Percentiles rank a stretch among this genome's conserved stretches.
Evolutionary conservation across 2,329 filamentous ascomycete species (phyloP).

Genomic region (Cercospora janseana): DNA sequence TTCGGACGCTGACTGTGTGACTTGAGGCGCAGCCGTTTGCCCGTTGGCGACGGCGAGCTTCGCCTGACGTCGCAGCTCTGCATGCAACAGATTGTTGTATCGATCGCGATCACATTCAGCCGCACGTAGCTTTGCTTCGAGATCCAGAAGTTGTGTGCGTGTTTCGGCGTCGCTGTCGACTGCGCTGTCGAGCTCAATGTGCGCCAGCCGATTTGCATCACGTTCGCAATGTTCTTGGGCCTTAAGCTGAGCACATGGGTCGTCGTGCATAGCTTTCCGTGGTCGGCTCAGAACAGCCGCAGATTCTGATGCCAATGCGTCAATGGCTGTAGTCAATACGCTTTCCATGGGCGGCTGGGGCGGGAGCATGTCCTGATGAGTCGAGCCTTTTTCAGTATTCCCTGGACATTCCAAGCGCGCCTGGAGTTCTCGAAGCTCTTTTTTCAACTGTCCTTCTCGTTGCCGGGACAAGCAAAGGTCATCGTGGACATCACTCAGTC

Average conservation of each 20-base stretch:
- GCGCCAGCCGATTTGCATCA: not conserved
- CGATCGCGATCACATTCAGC: constrained; percentile 41
- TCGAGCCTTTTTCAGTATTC: no score
- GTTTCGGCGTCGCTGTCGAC: not conserved
- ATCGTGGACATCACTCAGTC: constrained; percentile 37
- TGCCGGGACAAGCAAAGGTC: constrained; percentile 30
- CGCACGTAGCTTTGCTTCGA: constrained; percentile 6
- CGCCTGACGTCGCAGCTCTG: constrained; percentile 43
- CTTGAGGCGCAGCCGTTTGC: constrained; percentile 16
- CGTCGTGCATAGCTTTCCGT: no score
- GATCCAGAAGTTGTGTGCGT: not conserved
- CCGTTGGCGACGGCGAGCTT: constrained; percentile 18
- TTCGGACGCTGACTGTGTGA: constrained; percentile 20
- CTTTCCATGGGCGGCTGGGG: no score
- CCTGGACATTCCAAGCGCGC: no score
- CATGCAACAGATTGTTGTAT: constrained; percentile 42
- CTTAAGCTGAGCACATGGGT: not conserved
- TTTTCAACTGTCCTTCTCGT: not conserved
- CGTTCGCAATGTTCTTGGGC: not conserved
- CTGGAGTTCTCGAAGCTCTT: not conserved
- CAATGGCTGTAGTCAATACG: no score
- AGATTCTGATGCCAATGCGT: no score
- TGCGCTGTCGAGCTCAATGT: not conserved
- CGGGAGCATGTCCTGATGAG: no score
- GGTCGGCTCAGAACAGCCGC: no score